Base-by-base conservation (phyloP, 192 early-diverging fungal species). In the Podila clonocystis region DNA sequence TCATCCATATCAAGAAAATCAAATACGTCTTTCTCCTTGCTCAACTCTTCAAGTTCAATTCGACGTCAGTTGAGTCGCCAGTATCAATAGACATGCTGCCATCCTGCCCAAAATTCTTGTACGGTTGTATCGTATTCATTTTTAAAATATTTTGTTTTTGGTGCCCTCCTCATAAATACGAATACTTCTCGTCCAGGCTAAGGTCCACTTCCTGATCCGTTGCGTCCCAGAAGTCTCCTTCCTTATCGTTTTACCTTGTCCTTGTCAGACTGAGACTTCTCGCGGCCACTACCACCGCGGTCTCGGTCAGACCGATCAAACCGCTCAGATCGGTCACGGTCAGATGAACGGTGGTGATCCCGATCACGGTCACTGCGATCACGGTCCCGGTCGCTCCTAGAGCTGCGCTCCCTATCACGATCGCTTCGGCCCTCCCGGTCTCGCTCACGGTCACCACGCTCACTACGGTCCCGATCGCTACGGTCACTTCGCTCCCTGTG, bases 241-340 rank as follows among this genome's bases (percentile, higher is more conserved):
- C 7, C 20, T 22, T 20, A 60, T 58, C 38, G 58, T n/a, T 24
- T 62, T 79, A 79, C 76, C 76, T 79, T 79, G 31, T 79, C 76
- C 61, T 79, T 79, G 5, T 79, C 76, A 17, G 76, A 33, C 30
- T 79, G 76, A 2, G 69, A 63, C 45, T 58, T 69, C 0, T 76
- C 74, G 34, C 69, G 34, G 34, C 68, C 58, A 50, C 67, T 55
- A 38, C 67, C 50, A 48, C 69, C 70, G 24, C 68, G 63, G 12
- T 34, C 31, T 36, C 64, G 58, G 29, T 66, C 64, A 8, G 63
- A 73, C 13, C 72, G 55, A 15, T 73, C 74, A 63, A 48, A 57
- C 48, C 75, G 72, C 12, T 75, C 67, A 19, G 61, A 59, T 3
- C 73, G 65, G 11, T 75, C 73, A 33, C 73, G 33, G n/a, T 79